Evolutionary conservation across 306 rosid genomes (phyloP).

Genomic region (Sesbania bispinosa): DNA sequence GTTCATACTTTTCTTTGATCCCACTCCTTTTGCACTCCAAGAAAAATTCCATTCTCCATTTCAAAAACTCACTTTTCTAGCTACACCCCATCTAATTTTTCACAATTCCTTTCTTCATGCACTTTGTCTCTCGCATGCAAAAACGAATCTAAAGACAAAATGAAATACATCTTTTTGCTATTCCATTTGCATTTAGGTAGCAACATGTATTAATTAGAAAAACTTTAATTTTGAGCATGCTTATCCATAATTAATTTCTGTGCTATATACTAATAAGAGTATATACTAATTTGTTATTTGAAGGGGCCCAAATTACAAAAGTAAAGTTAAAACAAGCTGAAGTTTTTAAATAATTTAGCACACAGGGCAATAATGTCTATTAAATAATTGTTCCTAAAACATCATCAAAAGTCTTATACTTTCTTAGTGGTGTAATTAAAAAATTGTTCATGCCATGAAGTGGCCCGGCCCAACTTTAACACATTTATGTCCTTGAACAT

Average conservation of each 20-base stretch:
- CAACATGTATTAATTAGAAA: background rate
- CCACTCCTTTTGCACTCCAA: slow-evolving; percentile 44
- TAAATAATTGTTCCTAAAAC: no score
- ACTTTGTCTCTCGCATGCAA: slow-evolving; percentile 26
- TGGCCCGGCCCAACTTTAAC: background rate
- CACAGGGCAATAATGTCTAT: no score
- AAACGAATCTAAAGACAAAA: slow-evolving; percentile 9
- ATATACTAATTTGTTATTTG: no score
- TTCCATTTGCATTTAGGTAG: background rate
- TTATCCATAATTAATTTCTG: no score
- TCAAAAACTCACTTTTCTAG: slow-evolving; percentile 23
- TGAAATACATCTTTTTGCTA: background rate
- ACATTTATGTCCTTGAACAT: no score
- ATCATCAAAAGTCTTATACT: no score
- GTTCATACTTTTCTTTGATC: slow-evolving; percentile 54
- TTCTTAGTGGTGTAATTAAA: background rate
- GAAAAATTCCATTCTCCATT: slow-evolving; percentile 30
- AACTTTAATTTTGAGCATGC: no score
- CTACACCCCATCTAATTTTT: slow-evolving; percentile 27
- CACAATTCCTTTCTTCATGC: slow-evolving; percentile 52
- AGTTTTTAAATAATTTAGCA: no score
- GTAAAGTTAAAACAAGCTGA: no score
- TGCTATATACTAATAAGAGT: no score
- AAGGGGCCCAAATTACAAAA: no score
- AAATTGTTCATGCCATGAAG: background rate